phyloP scores from a whole-genome alignment of 2,329 filamentous ascomycete genomes.

The Colletotrichum ledebouriae region DNA sequence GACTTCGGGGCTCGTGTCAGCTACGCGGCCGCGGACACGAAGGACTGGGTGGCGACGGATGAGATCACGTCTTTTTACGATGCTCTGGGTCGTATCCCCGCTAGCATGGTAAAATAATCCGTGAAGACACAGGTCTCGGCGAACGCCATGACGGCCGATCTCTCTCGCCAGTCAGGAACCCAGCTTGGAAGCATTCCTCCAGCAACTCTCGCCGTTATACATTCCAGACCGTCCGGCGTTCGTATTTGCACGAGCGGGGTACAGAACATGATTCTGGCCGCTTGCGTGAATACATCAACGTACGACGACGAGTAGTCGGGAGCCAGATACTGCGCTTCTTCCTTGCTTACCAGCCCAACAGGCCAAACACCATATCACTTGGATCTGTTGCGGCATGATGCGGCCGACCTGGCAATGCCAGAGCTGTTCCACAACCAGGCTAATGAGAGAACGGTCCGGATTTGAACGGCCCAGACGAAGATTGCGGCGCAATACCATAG shows the following conservation, averaged over 20 bases:
- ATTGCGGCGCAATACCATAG: too few relatives aligned
- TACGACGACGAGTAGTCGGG: constrained; percentile 35
- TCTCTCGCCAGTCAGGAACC: constrained; percentile 42
- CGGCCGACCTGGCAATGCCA: constrained; percentile 23
- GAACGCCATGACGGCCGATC: constrained; percentile 19
- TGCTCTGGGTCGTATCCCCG: background rate
- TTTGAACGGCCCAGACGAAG: too few relatives aligned
- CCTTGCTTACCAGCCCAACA: constrained; percentile 41
- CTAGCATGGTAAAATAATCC: background rate
- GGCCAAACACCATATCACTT: constrained; percentile 44
- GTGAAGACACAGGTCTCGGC: background rate
- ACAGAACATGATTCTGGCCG: background rate
- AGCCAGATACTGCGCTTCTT: constrained; percentile 1
- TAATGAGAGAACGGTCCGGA: background rate
- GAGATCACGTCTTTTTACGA: too few relatives aligned
- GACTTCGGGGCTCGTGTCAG: too few relatives aligned
- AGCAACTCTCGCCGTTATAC: constrained; percentile 17
- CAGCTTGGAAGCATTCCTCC: constrained; percentile 34
- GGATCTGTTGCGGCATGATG: constrained; percentile 44
- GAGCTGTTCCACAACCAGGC: background rate
- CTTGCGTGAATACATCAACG: constrained; percentile 28
- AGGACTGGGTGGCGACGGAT: too few relatives aligned
- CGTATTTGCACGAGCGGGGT: background rate
- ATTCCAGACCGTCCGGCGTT: constrained; percentile 32
- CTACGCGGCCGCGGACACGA: too few relatives aligned